Evolutionary conservation across 768 basidiomycete genomes (phyloP), one percentile per base, ranked within the genome.

Genomic region (Hirschioporus abietinus): DNA sequence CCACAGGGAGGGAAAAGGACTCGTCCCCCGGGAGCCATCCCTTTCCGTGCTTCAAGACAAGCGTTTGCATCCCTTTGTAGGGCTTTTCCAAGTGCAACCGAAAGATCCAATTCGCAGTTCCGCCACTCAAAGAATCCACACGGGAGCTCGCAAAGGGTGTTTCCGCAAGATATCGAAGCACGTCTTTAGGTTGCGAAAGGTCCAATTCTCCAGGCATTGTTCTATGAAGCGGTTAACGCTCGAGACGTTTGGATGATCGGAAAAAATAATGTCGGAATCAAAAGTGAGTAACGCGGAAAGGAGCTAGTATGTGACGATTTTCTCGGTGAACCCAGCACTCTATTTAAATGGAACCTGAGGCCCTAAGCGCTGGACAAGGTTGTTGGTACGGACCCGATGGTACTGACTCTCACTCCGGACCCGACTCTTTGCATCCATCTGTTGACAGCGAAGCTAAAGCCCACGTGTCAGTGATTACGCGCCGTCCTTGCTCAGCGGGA

Each of bases 31-130:
- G 80, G 71, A 76, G 73, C 67, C 81, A 85, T 27, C 81, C 76
- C 63, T 82, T 79, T 10, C 81, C 80, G 74, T 89, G 85, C 74
- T 91, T 90, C 58, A 89, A 70, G 34, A 90, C 78, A 15, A 87
- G 72, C 4, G 86, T 87, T 63, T 72, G 66, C 4, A 71, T 75
- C 0, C 82, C 85, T 42, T 80, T 71, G 66, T 82, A 76, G 9
- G 80, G 78, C 35, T 63, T 68, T 18, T 68, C 69, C 58, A 88
- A 78, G 35, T 72, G 72, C n/a, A 89, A 71, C 34, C 89, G 82
- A 72, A 80, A 90, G n/a, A 80, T 73, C 73, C 82, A 90, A 74
- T 88, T 90, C 34, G 78, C 79, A 24, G 35, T 63, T 7, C 89
- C 89, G 1, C 88, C 89, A 4, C 78, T 74, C 25, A 90, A 79